Conservation (phyloP, 371 early-diverging fungal species). For the Mortierella sp. region DNA sequence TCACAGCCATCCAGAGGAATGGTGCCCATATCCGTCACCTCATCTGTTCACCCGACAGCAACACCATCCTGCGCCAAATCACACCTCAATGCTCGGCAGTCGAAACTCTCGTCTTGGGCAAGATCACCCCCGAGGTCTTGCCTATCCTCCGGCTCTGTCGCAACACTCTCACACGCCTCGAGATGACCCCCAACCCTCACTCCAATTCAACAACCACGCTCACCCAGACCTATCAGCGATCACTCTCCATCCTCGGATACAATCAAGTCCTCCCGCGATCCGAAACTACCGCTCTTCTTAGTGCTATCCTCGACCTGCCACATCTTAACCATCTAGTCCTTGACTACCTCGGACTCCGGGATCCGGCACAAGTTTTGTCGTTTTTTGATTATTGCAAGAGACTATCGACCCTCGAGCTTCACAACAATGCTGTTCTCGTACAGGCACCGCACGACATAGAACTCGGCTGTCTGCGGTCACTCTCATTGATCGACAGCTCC, state of each 20-base stretch:
- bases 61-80: constrained; percentile 24
- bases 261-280: neutral
- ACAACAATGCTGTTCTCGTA: constrained; percentile 20
- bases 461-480: constrained; percentile 15
- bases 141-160: constrained; percentile 29
- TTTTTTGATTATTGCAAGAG: constrained; percentile 34
- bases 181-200: constrained; percentile 19
- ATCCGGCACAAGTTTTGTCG: neutral
- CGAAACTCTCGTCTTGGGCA: constrained; percentile 39
- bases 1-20: constrained; percentile 22
- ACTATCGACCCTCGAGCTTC: constrained; percentile 29
- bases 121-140: constrained; percentile 29
- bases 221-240: constrained; percentile 1
- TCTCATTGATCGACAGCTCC: constrained; percentile 18
- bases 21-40: constrained; percentile 27
- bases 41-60: constrained; percentile 26
- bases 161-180: constrained; percentile 20
- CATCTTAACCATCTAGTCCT: constrained; percentile 32
- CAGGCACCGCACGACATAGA: constrained; percentile 3
- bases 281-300: neutral
- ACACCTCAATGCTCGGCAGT: constrained; percentile 16
- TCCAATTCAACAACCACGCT: neutral
- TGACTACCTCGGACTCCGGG: constrained; percentile 20
- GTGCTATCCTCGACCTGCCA: constrained; percentile 21
- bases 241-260: neutral